Conservation (phyloP, 805 yeast genomes). For the Wickerhamiella nectarea region DNA sequence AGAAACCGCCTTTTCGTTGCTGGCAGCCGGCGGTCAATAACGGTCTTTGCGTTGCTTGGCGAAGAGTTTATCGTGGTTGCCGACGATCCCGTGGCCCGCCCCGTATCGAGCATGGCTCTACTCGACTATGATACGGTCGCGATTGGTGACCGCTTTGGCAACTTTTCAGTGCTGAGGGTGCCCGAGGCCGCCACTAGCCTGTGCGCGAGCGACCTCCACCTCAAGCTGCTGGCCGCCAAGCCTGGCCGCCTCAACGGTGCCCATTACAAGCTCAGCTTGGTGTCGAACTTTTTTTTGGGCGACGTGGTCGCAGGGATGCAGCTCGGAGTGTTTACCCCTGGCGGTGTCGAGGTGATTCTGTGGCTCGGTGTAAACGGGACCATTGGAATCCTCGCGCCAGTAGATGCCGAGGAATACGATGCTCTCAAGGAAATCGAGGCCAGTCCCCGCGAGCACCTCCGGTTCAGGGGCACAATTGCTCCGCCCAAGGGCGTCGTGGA, state of each 20-base stretch:
- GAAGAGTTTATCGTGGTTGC: constrained; percentile 49
- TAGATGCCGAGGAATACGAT: constrained; percentile 45
- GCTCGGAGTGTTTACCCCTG: constrained; percentile 39
- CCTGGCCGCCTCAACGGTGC: constrained; percentile 32
- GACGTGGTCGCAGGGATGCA: constrained; percentile 58
- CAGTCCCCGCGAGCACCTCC: constrained; percentile 40
- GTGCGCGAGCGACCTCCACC: constrained; percentile 39
- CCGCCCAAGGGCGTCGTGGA: constrained; percentile 69
- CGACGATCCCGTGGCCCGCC: constrained; percentile 57
- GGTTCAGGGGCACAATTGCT: constrained; percentile 65
- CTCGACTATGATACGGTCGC: constrained; percentile 66
- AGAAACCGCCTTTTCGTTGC: constrained; percentile 54
- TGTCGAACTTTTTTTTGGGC: constrained; percentile 48
- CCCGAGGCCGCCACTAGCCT: constrained; percentile 36
- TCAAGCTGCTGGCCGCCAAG: constrained; percentile 28
- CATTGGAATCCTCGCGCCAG: constrained; percentile 59
- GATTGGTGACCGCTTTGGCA: constrained; percentile 84
- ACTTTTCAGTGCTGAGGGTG: constrained; percentile 52
- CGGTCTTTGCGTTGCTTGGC: constrained; percentile 36
- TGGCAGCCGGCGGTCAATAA: constrained; percentile 56
- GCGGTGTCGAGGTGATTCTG: constrained; percentile 53
- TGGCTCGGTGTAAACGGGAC: constrained; percentile 76
- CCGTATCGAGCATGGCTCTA: constrained; percentile 43
- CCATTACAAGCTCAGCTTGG: constrained; percentile 32
- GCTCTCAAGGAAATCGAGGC: constrained; percentile 44